Base-by-base conservation (phyloP, 192 early-diverging fungal genomes). In the Coemansia sp. region DNA sequence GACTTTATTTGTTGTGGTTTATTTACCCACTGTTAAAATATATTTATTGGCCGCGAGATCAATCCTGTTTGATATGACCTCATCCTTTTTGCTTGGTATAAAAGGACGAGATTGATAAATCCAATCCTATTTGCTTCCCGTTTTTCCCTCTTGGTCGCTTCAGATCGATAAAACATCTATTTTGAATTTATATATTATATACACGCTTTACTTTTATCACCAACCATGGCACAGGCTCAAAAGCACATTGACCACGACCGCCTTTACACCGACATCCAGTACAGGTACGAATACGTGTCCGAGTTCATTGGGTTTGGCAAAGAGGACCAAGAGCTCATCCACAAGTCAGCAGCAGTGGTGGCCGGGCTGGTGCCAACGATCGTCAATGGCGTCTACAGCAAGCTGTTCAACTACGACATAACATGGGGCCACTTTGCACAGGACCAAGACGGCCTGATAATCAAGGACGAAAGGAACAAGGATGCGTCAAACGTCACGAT, bases 281-380 rank as follows among this genome's bases (percentile, higher is more conserved):
- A 94, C 86, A 88, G 92, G n/a, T 91, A 88, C 72, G 80, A 90
- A 43, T 93, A 92, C 55, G 90, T 94, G 21, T 72, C 90, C 9
- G 72, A 83, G 58, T 92, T 94, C 53, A 85, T 92, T 44, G 89
- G 86, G 46, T 94, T 94, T 68, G 86, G 85, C 49, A 74, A 85
- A 15, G 78, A 77, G 15, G 92, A 93, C 75, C 85, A 90, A 61
- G 85, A 89, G 41, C 82, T 85, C 24, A 90, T 94, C 78, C 85
- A 89, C 62, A 78, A 76, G 21, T 88, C 90, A 2, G 92, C 86
- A 6, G 71, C 77, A 3, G 67, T 88, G 2, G 76, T 93, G 34
- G 85, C 77, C 9, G 91, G 88, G 9, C 76, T 92, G 15, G 89
- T 92, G 10, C 91, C 90, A 3, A 79, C 80, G 15, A 89, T 93